phyloP scores from a whole-genome alignment of 495 filamentous ascomycete genomes.

The Xanthoparmelia taractica region DNA sequence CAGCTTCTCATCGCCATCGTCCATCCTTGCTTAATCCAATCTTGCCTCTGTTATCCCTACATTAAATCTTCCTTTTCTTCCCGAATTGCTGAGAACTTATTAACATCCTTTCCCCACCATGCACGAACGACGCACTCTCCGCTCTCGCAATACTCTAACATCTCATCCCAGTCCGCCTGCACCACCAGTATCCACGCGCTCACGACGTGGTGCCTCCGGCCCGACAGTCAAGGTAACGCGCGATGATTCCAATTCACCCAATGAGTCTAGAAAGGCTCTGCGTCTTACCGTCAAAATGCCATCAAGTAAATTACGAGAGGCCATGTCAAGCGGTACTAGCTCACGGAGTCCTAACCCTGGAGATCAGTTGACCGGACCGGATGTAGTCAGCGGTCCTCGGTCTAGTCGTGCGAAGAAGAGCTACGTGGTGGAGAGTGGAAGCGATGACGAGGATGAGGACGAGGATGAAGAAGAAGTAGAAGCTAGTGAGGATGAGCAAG shows the following conservation, averaged over 20 bases:
- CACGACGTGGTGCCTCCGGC: constrained; percentile 26
- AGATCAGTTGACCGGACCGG: constrained; percentile 25
- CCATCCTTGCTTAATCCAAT: not conserved
- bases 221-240: constrained; percentile 46
- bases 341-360: constrained; percentile 23
- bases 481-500: constrained; percentile 33
- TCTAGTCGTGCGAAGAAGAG: constrained; percentile 58
- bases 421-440: constrained; percentile 57
- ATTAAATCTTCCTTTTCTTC: constrained; percentile 14
- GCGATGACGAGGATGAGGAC: constrained; percentile 44
- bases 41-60: constrained; percentile 7
- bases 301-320: constrained; percentile 72
- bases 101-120: constrained; percentile 28
- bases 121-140: constrained; percentile 44
- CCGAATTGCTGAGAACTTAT: constrained; percentile 7
- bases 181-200: constrained; percentile 21
- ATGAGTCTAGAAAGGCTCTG: constrained; percentile 55
- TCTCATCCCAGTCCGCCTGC: constrained; percentile 34
- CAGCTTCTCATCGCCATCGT: not conserved
- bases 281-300: constrained; percentile 80
- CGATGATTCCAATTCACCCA: constrained; percentile 47
- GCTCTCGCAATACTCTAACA: constrained; percentile 39
- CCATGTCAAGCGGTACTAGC: constrained; percentile 40
- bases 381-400: constrained; percentile 55
- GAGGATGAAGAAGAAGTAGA: constrained; percentile 44